Evolutionary conservation across 768 basidiomycete genomes (phyloP).

Genomic region (Collybia nuda): DNA sequence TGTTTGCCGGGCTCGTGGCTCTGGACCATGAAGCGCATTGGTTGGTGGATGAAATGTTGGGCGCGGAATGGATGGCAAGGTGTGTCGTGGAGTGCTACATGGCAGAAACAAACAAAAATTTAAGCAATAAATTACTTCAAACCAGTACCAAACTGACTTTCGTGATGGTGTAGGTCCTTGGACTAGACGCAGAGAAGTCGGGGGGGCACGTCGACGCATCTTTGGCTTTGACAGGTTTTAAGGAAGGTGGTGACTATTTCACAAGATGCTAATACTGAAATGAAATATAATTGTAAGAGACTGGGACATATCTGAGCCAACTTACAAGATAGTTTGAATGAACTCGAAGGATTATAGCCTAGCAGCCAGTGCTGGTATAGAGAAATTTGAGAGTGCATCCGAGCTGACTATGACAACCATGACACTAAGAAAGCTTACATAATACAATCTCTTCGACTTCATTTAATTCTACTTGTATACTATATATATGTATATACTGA

Average conservation of each 20-base stretch:
- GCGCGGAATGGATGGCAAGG: constrained; percentile 63
- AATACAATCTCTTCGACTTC: too few relatives aligned
- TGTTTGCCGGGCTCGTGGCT: constrained; percentile 1
- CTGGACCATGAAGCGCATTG: background rate
- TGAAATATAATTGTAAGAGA: background rate
- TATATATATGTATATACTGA: too few relatives aligned
- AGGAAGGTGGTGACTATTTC: constrained; percentile 6
- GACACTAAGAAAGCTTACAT: too few relatives aligned
- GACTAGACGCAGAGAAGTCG: constrained; percentile 61
- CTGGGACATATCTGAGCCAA: background rate
- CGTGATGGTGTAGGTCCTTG: constrained; percentile 64
- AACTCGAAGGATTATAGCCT: too few relatives aligned
- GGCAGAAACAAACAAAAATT: too few relatives aligned
- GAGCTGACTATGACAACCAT: too few relatives aligned
- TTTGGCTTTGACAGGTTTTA: constrained; percentile 2
- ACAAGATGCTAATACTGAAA: background rate
- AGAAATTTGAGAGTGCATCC: too few relatives aligned
- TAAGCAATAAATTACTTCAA: too few relatives aligned
- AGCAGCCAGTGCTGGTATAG: too few relatives aligned
- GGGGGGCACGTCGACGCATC: constrained; percentile 72
- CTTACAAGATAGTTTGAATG: too few relatives aligned
- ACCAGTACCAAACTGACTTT: constrained; percentile 25
- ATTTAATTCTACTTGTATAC: too few relatives aligned
- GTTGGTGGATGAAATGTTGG: constrained; percentile 45
- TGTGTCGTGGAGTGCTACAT: constrained; percentile 55